These are phyloP conservation scores for Boletus barrowsii DNA, from an alignment of 768 basidiomycete genomes.

Conservation along the genomic window DNA sequence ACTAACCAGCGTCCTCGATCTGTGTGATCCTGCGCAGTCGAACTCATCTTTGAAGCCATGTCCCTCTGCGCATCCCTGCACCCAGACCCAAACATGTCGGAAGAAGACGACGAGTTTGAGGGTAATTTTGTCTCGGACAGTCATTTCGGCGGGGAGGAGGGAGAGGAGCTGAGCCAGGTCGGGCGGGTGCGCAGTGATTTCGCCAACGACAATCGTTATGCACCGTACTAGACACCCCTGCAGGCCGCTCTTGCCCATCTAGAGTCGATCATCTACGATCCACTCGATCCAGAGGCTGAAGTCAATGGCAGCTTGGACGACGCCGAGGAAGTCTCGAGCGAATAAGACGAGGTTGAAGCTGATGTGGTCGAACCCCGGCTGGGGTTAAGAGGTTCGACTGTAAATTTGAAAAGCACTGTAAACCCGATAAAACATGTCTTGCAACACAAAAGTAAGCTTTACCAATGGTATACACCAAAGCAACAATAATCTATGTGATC, in stretches of 20 bases:
- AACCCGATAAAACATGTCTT: too few species aligned
- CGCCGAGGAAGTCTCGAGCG: constrained; percentile 14
- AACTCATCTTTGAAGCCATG: constrained; percentile 81
- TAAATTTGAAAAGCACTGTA: too few species aligned
- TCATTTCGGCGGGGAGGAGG: constrained; percentile 46
- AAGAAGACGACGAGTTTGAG: constrained; percentile 44
- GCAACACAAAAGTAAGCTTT: constrained; percentile 10
- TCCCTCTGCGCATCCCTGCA: constrained; percentile 84
- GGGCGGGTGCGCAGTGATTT: constrained; percentile 95
- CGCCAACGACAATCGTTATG: constrained; percentile 68
- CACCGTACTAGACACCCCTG: constrained; percentile 72
- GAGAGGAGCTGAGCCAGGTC: constrained; percentile 77
- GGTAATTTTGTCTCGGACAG: constrained; percentile 54
- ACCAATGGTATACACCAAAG: constrained; percentile 25
- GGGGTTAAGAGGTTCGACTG: too few species aligned
- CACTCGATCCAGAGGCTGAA: constrained; percentile 19
- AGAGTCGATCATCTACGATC: constrained; percentile 76
- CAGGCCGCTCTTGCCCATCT: constrained; percentile 82
- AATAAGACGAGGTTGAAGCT: constrained; percentile 8
- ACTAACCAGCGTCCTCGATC: not conserved
- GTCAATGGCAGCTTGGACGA: constrained; percentile 17
- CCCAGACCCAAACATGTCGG: constrained; percentile 54
- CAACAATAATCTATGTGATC: constrained; percentile 19
- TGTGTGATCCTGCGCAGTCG: constrained; percentile 47
- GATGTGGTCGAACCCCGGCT: too few species aligned